Conservation (phyloP, 192 early-diverging fungal species). For the Neocallimastix lanati region DNA sequence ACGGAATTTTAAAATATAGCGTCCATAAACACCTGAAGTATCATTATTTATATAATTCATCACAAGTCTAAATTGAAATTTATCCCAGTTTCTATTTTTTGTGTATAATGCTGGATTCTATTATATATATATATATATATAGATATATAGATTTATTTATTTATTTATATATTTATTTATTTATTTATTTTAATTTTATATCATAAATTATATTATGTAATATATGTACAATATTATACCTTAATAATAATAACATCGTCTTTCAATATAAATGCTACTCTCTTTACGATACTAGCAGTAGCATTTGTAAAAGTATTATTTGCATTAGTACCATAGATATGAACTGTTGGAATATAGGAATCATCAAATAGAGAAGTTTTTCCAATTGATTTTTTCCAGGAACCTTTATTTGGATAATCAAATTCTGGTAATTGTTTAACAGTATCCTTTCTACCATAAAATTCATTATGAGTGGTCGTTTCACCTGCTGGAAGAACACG, state of each 20-base stretch:
- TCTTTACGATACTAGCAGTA: neutral
- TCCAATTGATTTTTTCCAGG: neutral
- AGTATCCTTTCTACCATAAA: neutral
- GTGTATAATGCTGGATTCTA: neutral
- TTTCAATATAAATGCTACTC: neutral
- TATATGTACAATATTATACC: no score
- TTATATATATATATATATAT: neutral
- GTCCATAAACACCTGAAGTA: neutral
- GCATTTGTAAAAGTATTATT: neutral
- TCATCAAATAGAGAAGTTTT: neutral
- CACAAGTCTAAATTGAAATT: neutral
- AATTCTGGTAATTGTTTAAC: neutral
- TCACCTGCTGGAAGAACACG: neutral
- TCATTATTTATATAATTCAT: neutral
- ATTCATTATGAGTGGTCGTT: neutral
- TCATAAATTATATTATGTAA: no score
- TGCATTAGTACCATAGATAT: neutral
- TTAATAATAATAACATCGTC: neutral
- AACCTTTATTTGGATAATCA: neutral
- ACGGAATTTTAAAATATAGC: neutral
- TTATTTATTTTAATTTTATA: no score
- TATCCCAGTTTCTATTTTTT: neutral
- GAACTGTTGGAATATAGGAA: neutral
- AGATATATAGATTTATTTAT: neutral
- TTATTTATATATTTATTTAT: no score